A percentile compares a stretch with the other conserved stretches of the same genome.
Evolutionary conservation across 139 green algal species (phyloP).

Genomic region (Chlorella vulgaris): DNA sequence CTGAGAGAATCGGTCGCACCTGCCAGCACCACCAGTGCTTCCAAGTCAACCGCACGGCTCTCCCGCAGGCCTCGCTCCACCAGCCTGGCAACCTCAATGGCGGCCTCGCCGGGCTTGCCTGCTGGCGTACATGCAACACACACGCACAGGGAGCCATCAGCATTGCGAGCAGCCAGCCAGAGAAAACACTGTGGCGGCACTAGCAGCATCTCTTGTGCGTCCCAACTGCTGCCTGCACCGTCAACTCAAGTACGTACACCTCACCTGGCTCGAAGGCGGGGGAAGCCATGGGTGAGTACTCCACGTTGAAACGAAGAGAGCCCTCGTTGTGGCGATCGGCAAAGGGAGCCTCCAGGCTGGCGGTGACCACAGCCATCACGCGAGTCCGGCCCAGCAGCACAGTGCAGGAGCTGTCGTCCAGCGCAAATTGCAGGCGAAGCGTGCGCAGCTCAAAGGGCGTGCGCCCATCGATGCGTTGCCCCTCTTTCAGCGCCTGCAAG

Average conservation of each 20-base stretch:
- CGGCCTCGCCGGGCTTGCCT: constrained; percentile 53
- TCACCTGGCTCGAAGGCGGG: constrained; percentile 61
- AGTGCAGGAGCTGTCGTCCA: constrained; percentile 64
- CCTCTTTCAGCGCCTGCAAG: constrained; percentile 62
- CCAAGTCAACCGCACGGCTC: constrained; percentile 81
- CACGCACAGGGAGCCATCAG: background rate
- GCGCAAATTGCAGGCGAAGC: constrained; percentile 26
- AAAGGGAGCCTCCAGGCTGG: constrained; percentile 71
- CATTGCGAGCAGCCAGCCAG: background rate
- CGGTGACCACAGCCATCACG: constrained; percentile 69
- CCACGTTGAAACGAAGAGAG: constrained; percentile 78
- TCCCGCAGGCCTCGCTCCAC: constrained; percentile 79
- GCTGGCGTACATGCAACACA: background rate
- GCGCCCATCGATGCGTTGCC: constrained; percentile 64
- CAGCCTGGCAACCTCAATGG: constrained; percentile 73
- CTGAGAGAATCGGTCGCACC: too few species aligned
- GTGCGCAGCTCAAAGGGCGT: constrained; percentile 45
- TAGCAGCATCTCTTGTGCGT: too few species aligned
- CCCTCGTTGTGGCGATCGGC: constrained; percentile 79
- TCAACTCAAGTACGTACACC: background rate
- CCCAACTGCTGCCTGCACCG: background rate
- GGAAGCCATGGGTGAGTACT: constrained; percentile 81
- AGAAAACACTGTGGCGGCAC: too few species aligned
- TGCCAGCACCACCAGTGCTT: constrained; percentile 87
- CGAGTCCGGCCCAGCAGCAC: constrained; percentile 77